Evolutionary conservation across 306 rosid genomes (phyloP).

Genomic region (Corylus heterophylla): DNA sequence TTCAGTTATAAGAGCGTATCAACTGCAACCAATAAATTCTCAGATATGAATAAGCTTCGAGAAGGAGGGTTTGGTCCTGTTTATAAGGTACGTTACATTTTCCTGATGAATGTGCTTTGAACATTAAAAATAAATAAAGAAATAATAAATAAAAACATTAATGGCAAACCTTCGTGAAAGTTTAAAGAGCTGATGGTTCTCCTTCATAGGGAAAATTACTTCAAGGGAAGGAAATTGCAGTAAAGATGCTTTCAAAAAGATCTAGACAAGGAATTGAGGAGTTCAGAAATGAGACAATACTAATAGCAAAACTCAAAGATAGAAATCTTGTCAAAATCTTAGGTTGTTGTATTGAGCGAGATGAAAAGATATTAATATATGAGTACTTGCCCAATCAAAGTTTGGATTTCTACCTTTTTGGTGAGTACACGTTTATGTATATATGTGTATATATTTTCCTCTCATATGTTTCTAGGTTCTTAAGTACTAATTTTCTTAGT

Average conservation of each 20-base stretch:
- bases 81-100: neutral
- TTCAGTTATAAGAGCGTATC: neutral
- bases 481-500: too few species aligned
- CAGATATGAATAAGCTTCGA: neutral
- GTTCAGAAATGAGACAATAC: too few species aligned
- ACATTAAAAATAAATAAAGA: too few species aligned
- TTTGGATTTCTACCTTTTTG: neutral
- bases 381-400: neutral
- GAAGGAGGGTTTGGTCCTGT: neutral
- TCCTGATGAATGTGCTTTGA: too few species aligned
- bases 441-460: neutral
- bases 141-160: too few species aligned
- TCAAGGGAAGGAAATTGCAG: too few species aligned
- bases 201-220: too few species aligned
- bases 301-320: neutral
- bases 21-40: neutral
- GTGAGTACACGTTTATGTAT: neutral
- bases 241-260: too few species aligned
- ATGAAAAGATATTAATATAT: neutral
- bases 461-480: neutral
- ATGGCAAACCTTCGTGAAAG: too few species aligned
- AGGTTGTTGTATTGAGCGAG: neutral
- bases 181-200: too few species aligned
- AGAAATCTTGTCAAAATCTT: neutral
- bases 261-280: too few species aligned